Evolutionary conservation across 768 basidiomycete genomes (phyloP), one percentile per base, ranked within the genome.

Genomic region (Suillus subluteus): DNA sequence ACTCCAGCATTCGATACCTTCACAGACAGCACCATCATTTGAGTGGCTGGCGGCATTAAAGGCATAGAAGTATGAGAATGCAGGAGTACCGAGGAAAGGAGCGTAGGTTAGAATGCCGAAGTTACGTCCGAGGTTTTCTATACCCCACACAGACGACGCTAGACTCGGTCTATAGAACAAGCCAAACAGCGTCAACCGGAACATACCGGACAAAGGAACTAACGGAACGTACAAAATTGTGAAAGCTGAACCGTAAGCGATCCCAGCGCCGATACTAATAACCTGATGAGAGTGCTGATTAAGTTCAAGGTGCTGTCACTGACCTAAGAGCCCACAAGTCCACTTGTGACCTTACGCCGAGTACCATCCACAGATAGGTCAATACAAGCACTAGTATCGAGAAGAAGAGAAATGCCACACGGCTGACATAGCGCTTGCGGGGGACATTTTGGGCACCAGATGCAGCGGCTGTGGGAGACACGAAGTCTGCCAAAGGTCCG

Each of bases 31-130:
- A 30, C 74, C 80, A 0, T 72, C 69, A n/a, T 73, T 78, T 5
- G 84, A 80, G 66, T 87, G 85, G 3, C 82, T 76, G 4, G 83
- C 83, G 7, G 89, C 84, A 58, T 92, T 73, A 69, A 89, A 87
- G 16, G 93, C 93, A 67, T 93, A 95, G 0, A 94, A 73, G 74
- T 91, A 94, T 3, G 93, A 92, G 74, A 93, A 94, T 0, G 87
- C 43, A 2, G 91, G 86, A 0, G 91, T 92, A 6, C 91, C 92
- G 32, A 87, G 75, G 75, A 94, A 91, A 6, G 91, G 89, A 0
- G 92, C 88, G 70, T 91, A 92, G 58, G 89, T 87, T 65, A 92
- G 72, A 44, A 92, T 76, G 32, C 92, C 91, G 66, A 87, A 94
- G 75, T 95, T 95, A 65, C 93, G 86, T 11, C 88, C 93, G 6